Evolutionary conservation across 176 grass and related monocot species (phyloP), one percentile per base, ranked within the genome.

Genomic region (Alloteropsis semialata): DNA sequence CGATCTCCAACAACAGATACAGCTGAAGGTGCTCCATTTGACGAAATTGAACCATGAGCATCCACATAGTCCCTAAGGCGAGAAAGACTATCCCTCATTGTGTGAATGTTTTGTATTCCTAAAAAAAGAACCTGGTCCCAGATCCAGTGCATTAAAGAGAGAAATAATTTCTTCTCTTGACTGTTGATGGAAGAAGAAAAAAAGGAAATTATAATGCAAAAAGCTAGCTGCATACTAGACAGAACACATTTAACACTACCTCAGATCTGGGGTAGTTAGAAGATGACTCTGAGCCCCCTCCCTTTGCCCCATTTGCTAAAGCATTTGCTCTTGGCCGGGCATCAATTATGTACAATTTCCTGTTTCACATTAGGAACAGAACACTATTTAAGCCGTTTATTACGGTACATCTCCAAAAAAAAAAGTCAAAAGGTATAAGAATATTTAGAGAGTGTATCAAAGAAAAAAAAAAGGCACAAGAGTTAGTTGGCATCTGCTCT

Each of bases 311-410:
- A 88, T 98, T 98, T 78, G 92, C 96, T 74, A 98, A 85, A 76
- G 96, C 96, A 91, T 98, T 96, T 85, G 88, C 89, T 82, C 91
- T 98, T 85, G 96, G 96, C 57, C 96, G 94, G 68, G 96, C 96
- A 88, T 98, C 96, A 74, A 95, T 93, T 90, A 98, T 98, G 85
- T 98, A 98, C 38, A 98, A 44, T 80, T 98, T 98, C 87, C 96
- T 98, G 85, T 78, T 85, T 54, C 75, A 86, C 28, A 87, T 45
- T 64, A 21, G 58, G 76, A 77, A 18, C 14, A 76, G 10, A 82
- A 85, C 68, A 82, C 45, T 38, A 76, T 21, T 60, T 22, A 88
- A 44, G 48, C 0, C 38, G 16, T 30, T 73, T 43, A 10, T 64
- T 60, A 72, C 44, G 5, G 81, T 72, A 46, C 17, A 53, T 66